A percentile compares a stretch with the other conserved stretches of the same genome.
phyloP scores from a whole-genome alignment of 2,329 filamentous ascomycete genomes.

The Cladophialophora yegresii region DNA sequence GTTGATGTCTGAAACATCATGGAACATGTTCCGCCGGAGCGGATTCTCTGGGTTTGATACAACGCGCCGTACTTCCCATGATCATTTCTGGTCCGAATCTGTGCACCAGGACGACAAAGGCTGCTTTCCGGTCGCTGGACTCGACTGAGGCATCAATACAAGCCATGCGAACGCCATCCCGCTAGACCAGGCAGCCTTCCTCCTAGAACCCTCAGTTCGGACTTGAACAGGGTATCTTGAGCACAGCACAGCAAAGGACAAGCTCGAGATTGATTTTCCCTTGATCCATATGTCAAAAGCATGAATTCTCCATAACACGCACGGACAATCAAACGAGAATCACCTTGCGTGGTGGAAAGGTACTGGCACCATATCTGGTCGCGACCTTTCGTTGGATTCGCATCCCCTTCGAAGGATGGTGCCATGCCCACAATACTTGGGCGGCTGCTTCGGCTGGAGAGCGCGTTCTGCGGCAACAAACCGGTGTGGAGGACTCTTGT shows the following conservation, averaged over 20 bases:
- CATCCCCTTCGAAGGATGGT: too few species aligned
- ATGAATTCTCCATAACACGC: not conserved
- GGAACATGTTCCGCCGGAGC: not conserved
- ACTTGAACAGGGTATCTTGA: not conserved
- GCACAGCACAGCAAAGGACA: not conserved
- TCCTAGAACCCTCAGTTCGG: not conserved
- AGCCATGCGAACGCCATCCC: not conserved
- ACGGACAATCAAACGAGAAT: not conserved
- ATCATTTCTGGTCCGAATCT: not conserved
- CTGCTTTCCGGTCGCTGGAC: not conserved
- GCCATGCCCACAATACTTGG: too few species aligned
- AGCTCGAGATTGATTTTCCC: not conserved
- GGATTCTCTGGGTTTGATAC: not conserved
- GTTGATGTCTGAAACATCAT: not conserved
- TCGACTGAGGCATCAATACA: not conserved
- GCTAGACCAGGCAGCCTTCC: not conserved
- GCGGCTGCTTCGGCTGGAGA: too few species aligned
- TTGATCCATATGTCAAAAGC: not conserved
- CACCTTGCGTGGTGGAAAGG: not conserved
- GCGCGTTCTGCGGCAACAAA: too few species aligned
- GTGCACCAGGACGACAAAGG: not conserved
- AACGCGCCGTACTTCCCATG: not conserved
- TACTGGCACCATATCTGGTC: too few species aligned
- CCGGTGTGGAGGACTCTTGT: too few species aligned
- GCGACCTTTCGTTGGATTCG: too few species aligned